phyloP scores from a whole-genome alignment of 495 filamentous ascomycete species.

The Neurospora cerealis region DNA sequence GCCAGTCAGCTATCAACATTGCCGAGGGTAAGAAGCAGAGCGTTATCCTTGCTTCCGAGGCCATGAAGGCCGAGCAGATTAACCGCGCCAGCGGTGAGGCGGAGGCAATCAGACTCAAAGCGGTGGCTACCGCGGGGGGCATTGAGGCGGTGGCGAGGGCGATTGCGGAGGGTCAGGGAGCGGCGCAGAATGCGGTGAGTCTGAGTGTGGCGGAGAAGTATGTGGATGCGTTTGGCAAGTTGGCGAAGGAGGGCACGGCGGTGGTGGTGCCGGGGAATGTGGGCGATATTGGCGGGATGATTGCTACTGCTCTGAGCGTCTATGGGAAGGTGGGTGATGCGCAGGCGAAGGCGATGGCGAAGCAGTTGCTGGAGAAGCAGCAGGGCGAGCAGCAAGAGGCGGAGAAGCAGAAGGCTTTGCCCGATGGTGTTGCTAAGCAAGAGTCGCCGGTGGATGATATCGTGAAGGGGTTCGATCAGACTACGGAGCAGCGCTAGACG shows the following conservation, averaged over 20 bases:
- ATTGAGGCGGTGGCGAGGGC: conserved; percentile 73
- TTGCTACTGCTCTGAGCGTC: conserved; percentile 88
- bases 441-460: not conserved
- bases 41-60: conserved; percentile 91
- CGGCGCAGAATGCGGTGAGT: conserved; percentile 73
- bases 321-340: conserved; percentile 86
- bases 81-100: conserved; percentile 87
- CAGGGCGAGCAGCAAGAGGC: conserved; percentile 10
- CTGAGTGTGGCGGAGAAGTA: conserved; percentile 94
- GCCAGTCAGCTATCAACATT: conserved; percentile 96
- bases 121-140: conserved; percentile 75
- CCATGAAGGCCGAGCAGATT: conserved; percentile 80
- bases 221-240: conserved; percentile 83
- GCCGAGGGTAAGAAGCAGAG: conserved; percentile 93
- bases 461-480: not conserved
- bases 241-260: conserved; percentile 88
- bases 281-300: conserved; percentile 95
- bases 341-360: conserved; percentile 62
- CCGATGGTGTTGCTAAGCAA: not conserved
- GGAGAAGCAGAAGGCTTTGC: not conserved
- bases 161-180: conserved; percentile 58
- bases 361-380: conserved; percentile 29
- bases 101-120: conserved; percentile 79
- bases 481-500: not conserved
- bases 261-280: conserved; percentile 95